A percentile compares a stretch with the other conserved stretches of the same genome.
Conservation (phyloP, 75 land plant genomes). For the Picea sitchensis region DNA sequence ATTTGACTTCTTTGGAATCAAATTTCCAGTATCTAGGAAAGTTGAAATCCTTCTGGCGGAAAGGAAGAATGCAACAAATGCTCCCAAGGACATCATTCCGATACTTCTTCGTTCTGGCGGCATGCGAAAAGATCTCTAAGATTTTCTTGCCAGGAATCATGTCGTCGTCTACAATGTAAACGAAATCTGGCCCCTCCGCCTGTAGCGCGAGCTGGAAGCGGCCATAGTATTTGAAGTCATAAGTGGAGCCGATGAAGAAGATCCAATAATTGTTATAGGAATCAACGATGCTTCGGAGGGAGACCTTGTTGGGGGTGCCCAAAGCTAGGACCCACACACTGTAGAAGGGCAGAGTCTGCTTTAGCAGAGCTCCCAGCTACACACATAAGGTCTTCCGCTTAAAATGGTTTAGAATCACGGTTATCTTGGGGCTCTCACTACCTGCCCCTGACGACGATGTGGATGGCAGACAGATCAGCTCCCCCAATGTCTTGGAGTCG, state of each 20-base stretch:
- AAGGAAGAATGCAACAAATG: too few relatives aligned
- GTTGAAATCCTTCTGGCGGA: too few relatives aligned
- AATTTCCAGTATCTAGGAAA: too few relatives aligned
- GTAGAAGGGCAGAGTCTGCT: conserved; percentile 39
- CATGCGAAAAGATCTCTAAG: too few relatives aligned
- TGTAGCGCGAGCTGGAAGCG: conserved; percentile 41
- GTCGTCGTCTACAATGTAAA: conserved; percentile 46
- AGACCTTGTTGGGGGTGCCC: conserved; percentile 26
- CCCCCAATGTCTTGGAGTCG: conserved; percentile 33
- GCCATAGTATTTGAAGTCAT: too few relatives aligned
- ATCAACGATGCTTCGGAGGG: conserved; percentile 17
- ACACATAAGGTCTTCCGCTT: conserved; percentile 38
- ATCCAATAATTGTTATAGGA: conserved; percentile 34
- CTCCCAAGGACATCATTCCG: too few relatives aligned
- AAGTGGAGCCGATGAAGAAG: too few relatives aligned
- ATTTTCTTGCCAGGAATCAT: conserved; percentile 37
- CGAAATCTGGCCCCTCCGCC: conserved; percentile 32
- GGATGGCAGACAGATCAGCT: conserved; percentile 31
- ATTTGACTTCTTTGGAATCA: too few relatives aligned
- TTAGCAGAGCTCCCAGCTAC: conserved; percentile 27
- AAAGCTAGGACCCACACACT: conserved; percentile 43
- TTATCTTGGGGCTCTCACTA: conserved; percentile 15
- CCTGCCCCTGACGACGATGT: background rate
- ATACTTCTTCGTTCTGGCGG: too few relatives aligned
- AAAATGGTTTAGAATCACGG: conserved; percentile 40